Base-by-base conservation (phyloP, 2,329 filamentous ascomycete genomes). In the Monosporascus sp. region DNA sequence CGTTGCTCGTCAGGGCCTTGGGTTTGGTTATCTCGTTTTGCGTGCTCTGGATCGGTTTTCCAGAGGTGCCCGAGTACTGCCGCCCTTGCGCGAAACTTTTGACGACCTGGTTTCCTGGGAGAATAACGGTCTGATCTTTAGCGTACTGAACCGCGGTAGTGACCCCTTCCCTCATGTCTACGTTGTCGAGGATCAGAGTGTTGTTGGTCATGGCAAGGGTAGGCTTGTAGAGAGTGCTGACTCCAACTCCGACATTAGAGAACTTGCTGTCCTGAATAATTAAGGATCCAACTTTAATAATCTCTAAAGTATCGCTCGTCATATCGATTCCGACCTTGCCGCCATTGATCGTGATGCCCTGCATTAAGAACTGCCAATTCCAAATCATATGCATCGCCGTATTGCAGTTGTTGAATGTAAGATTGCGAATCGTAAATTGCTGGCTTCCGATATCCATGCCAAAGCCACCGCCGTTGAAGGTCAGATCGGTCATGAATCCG, bases 371-470 rank as follows among this genome's bases (percentile, higher is more conserved):
- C 18, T 84, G 77, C 90, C 90, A 96, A 74, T 93, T 89, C 90
- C 90, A 96, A 76, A 91, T 91, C 84, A 94, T 88, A 73, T 82
- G 90, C 58, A 96, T 84, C 56, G 88, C 90, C 2, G 89, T 95
- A 65, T 89, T 80, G 75, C 88, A 92, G 69, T 82, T 79, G 68
- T 88, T 89, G 79, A 95, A 95, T 37, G 80, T 87, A 67, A 94
- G 66, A 71, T 95, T 94, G 60, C 90, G 86, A 27, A 85, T 87
- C 39, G 89, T 93, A 71, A 93, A 94, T 71, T 96, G 90, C 73
- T 96, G 90, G 71, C 85, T 91, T 48, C 90, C 90, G 25, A 93
- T 75, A 72, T 90, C 93, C 60, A 85, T 85, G 51, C 90, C 89
- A 60, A 85, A 84, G 60, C 82, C 81, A 57, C 90, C 90, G 55